Evolutionary conservation across 257 asterid species (phyloP).

Genomic region (Gardenia jasminoides): DNA sequence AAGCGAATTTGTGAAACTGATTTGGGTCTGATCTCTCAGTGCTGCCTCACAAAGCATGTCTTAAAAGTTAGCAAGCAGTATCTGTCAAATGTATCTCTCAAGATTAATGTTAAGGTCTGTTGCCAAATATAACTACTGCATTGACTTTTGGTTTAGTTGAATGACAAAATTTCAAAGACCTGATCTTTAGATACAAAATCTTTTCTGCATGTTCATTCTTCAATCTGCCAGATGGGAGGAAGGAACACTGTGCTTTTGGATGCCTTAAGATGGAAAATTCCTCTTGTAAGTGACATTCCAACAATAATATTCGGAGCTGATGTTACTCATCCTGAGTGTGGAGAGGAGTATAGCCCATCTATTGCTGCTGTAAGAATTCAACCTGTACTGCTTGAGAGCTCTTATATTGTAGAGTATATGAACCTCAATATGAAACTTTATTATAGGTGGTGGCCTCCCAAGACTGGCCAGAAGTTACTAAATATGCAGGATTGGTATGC

Average conservation of each 20-base stretch:
- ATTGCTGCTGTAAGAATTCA: slow-evolving; percentile 35
- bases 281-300: slow-evolving; percentile 33
- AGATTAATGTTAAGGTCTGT: slow-evolving; percentile 35
- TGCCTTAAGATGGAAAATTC: slow-evolving; percentile 33
- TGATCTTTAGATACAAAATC: neutral
- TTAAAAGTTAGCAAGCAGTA: slow-evolving; percentile 31
- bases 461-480: slow-evolving; percentile 40
- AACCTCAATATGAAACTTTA: neutral
- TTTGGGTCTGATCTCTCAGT: slow-evolving; percentile 34
- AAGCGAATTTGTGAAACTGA: slow-evolving; percentile 39
- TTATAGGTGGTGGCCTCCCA: slow-evolving; percentile 40
- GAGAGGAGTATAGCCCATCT: slow-evolving; percentile 34
- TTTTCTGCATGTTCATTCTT: neutral
- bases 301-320: slow-evolving; percentile 40
- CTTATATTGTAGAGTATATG: neutral
- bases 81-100: slow-evolving; percentile 31
- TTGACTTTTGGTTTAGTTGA: neutral
- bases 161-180: neutral
- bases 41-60: slow-evolving; percentile 35
- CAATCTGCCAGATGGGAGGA: slow-evolving; percentile 29
- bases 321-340: slow-evolving; percentile 38
- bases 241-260: slow-evolving; percentile 34
- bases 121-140: neutral
- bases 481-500: slow-evolving; percentile 32
- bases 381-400: neutral